Conservation (phyloP, 176 grass and related monocot species). For the Aegilops umbellulata region DNA sequence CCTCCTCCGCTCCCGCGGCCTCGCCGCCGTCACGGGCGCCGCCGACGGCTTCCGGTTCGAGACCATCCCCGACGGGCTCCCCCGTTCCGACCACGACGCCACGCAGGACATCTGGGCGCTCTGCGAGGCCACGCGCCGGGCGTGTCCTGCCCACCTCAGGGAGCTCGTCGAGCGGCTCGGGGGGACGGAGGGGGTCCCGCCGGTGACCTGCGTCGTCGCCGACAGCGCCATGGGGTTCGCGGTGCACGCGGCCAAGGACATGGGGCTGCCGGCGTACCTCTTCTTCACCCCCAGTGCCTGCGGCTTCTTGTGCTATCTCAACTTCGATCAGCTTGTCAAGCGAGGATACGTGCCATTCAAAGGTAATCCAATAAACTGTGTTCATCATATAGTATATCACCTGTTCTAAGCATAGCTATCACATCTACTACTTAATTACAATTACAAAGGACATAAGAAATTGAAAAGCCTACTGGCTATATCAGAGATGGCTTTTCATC, state of each 20-base stretch:
- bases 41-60: slow-evolving; percentile 41
- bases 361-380: slow-evolving; percentile 1
- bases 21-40: slow-evolving; percentile 9
- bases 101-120: slow-evolving; percentile 64
- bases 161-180: slow-evolving; percentile 29
- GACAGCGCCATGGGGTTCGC: slow-evolving; percentile 58
- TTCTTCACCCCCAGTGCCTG: slow-evolving; percentile 62
- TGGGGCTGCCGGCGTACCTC: slow-evolving; percentile 38
- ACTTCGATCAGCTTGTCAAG: slow-evolving; percentile 51
- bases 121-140: slow-evolving; percentile 49
- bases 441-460: background rate
- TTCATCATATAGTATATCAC: background rate
- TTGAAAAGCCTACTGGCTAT: background rate
- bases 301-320: slow-evolving; percentile 51
- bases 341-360: slow-evolving; percentile 55
- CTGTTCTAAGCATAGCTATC: background rate
- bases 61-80: slow-evolving; percentile 65
- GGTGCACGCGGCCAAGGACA: slow-evolving; percentile 55
- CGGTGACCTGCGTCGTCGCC: slow-evolving; percentile 56
- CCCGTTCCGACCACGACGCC: slow-evolving; percentile 31
- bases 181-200: slow-evolving; percentile 11
- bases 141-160: slow-evolving; percentile 24
- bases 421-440: background rate
- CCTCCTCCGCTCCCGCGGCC: slow-evolving; percentile 36
- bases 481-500: background rate